Percentiles rank a stretch among this genome's conserved stretches.
Evolutionary conservation across 2,329 filamentous ascomycete genomes (phyloP).

Genomic region (Arachnopeziza araneosa): DNA sequence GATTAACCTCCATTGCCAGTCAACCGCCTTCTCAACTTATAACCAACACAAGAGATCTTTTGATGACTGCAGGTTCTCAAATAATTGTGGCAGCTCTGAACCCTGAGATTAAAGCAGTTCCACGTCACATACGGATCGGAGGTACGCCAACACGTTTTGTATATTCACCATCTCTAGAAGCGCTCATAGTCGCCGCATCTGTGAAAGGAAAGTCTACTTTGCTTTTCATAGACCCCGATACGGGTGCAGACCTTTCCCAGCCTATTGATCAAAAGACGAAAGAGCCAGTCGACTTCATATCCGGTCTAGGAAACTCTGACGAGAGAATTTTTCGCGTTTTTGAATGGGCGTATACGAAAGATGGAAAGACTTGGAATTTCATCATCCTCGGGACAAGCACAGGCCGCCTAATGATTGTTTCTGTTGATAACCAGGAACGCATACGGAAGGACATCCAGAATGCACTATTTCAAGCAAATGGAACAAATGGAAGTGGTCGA

Average conservation of each 20-base stretch:
- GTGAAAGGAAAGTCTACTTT: slow-evolving; percentile 42
- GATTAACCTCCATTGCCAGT: slow-evolving; percentile 43
- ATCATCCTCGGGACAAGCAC: slow-evolving; percentile 53
- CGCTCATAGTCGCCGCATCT: slow-evolving; percentile 49
- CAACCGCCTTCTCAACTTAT: slow-evolving; percentile 32
- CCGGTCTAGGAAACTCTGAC: slow-evolving; percentile 48
- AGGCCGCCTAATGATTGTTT: slow-evolving; percentile 52
- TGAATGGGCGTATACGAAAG: slow-evolving; percentile 58
- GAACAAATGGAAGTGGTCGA: background rate
- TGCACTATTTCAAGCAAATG: background rate
- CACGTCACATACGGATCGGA: slow-evolving; percentile 41
- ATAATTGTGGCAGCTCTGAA: slow-evolving; percentile 51
- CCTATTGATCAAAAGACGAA: slow-evolving; percentile 38
- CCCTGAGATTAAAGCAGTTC: slow-evolving; percentile 40
- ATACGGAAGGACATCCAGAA: slow-evolving; percentile 4
- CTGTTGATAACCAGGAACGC: slow-evolving; percentile 33
- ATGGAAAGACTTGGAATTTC: slow-evolving; percentile 54
- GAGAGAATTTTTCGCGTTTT: slow-evolving; percentile 56
- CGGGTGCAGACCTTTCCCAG: slow-evolving; percentile 45
- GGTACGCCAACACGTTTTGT: slow-evolving; percentile 40
- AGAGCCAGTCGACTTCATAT: slow-evolving; percentile 43
- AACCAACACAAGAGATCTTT: slow-evolving; percentile 28
- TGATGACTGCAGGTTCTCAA: slow-evolving; percentile 45
- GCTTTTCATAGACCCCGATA: slow-evolving; percentile 51
- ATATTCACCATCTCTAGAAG: slow-evolving; percentile 46